Percentiles rank a stretch among this genome's conserved stretches.
phyloP scores from a whole-genome alignment of 805 yeast genomes.

The Wickerhamiella sergipiensis region DNA sequence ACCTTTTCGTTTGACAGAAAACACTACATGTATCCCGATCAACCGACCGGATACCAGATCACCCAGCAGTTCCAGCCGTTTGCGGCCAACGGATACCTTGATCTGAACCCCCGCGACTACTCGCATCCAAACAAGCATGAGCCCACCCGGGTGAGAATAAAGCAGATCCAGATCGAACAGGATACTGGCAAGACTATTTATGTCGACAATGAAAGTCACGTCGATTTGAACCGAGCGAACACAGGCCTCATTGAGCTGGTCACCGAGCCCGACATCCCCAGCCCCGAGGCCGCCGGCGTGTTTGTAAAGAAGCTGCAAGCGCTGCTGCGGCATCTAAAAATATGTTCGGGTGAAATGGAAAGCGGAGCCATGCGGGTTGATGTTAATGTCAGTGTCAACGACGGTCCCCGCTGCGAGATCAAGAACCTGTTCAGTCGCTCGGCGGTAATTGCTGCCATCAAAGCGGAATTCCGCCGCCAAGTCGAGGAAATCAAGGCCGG shows the following conservation, averaged over 20 bases:
- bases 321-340: conserved; percentile 48
- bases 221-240: conserved; percentile 77
- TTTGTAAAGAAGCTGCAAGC: conserved; percentile 74
- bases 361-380: conserved; percentile 93
- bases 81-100: conserved; percentile 51
- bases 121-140: neutral
- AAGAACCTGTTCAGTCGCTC: conserved; percentile 79
- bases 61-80: conserved; percentile 80
- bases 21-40: conserved; percentile 93
- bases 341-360: conserved; percentile 85
- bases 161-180: conserved; percentile 84
- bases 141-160: conserved; percentile 41
- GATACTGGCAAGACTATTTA: conserved; percentile 80
- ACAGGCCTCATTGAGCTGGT: conserved; percentile 83
- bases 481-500: conserved; percentile 32
- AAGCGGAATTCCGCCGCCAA: conserved; percentile 62
- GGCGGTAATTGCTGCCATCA: conserved; percentile 64
- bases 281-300: conserved; percentile 52
- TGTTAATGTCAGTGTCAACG: conserved; percentile 66
- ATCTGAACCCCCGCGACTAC: conserved; percentile 41
- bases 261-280: conserved; percentile 72
- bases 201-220: conserved; percentile 29
- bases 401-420: conserved; percentile 64
- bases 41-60: conserved; percentile 90
- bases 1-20: conserved; percentile 74